Percentiles rank a stretch among this genome's conserved stretches.
Conservation (phyloP, 2,329 filamentous ascomycete genomes). For the Apiospora aurea region DNA sequence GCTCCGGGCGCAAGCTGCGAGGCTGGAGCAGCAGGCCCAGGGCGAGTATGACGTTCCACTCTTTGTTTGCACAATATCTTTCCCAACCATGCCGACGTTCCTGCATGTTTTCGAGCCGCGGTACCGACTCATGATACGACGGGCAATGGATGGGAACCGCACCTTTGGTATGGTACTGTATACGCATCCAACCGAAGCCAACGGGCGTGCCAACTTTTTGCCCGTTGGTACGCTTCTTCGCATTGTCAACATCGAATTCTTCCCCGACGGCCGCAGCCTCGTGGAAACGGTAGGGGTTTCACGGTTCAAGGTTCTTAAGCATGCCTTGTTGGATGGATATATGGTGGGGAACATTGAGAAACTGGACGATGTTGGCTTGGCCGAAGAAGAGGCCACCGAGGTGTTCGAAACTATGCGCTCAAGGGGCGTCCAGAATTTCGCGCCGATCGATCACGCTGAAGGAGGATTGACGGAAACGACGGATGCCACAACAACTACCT, state of each 20-base stretch:
- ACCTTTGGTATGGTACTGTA: slow-evolving; percentile 88
- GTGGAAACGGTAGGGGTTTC: slow-evolving; percentile 80
- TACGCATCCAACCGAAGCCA: slow-evolving; percentile 55
- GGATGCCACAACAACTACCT: not conserved
- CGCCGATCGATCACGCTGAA: slow-evolving; percentile 31
- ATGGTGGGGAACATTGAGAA: slow-evolving; percentile 77
- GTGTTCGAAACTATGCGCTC: slow-evolving; percentile 64
- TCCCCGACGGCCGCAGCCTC: slow-evolving; percentile 82
- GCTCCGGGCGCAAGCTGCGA: slow-evolving; percentile 61
- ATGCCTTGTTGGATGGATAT: slow-evolving; percentile 77
- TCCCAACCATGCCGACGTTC: slow-evolving; percentile 84
- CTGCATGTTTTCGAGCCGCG: slow-evolving; percentile 92
- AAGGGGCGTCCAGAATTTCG: slow-evolving; percentile 34
- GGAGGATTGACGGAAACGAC: not conserved
- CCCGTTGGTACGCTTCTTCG: slow-evolving; percentile 80
- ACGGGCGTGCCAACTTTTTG: slow-evolving; percentile 58
- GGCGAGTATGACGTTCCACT: slow-evolving; percentile 71
- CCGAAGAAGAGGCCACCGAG: slow-evolving; percentile 81
- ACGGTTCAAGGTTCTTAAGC: slow-evolving; percentile 74
- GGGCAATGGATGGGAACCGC: slow-evolving; percentile 74
- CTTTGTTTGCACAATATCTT: slow-evolving; percentile 83
- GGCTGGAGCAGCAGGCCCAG: slow-evolving; percentile 63
- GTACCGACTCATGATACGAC: slow-evolving; percentile 87
- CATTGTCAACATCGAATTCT: slow-evolving; percentile 75
- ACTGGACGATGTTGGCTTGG: slow-evolving; percentile 81